Base-by-base conservation (phyloP, 768 basidiomycete genomes). In the Pleurotus ostreatus region DNA sequence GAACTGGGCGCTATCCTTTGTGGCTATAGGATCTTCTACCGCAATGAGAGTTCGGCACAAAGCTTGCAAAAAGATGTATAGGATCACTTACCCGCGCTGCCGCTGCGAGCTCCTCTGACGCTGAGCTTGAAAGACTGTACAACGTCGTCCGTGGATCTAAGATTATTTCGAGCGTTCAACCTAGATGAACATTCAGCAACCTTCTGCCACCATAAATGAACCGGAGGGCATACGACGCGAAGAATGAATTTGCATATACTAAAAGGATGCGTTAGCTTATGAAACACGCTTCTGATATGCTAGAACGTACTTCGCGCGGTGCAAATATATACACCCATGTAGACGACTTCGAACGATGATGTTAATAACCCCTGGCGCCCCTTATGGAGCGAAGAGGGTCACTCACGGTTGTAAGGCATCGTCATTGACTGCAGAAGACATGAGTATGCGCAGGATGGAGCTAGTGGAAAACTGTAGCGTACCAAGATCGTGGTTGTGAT, bases 401-500 rank as follows among this genome's bases (percentile, higher is more conserved):
- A 22, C 49, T 39, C n/a, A 51, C 49, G 16, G 37, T 51, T 51
- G 34, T 51, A 51, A 7, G 49, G 49, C 49, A 51, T 51, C 26
- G 37, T 34, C 49, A 51, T 51, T 7, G 49, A 30, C 49, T 51
- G 16, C n/a, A 48, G 30, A 51, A 13, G 8, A 16, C 49, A 20
- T 51, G n/a, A 30, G 16, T 9, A n/a, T 34, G 26, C 11, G 6
- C 7, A 7, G 11, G 6, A 13, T 13, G 30, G n/a, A 30, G n/a
- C 12, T 3, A 11, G 25, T 11, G 15, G 7, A 51, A 7, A 8
- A 11, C 15, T 13, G 30, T 8, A 25, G 16, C 49, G 20, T 37
- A 51, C 49, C 49, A 51, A 37, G n/a, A 51, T 38, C 20, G 49
- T 51, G 30, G 49, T 51, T 51, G 49, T 34, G 16, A 51, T 51